These are phyloP conservation scores for Yarrowia phangngaensis DNA, from an alignment of 805 yeast species.

Conservation along the genomic window DNA sequence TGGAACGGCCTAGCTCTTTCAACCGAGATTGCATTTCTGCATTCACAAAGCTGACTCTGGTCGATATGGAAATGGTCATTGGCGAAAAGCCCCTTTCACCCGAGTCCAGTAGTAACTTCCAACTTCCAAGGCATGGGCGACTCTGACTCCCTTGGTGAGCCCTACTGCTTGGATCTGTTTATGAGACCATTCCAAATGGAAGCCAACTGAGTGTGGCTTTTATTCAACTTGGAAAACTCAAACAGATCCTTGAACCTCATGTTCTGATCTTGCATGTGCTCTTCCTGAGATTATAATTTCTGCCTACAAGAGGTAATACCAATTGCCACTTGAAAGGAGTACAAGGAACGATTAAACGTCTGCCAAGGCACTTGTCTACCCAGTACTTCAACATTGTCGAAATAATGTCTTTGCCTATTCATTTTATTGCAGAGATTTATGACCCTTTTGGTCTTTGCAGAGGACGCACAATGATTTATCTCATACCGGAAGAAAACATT, in stretches of 20 bases:
- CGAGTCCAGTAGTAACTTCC: slow-evolving; percentile 10
- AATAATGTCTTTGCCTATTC: slow-evolving; percentile 1
- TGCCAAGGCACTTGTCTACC: slow-evolving; percentile 14
- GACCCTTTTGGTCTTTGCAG: slow-evolving; percentile 1
- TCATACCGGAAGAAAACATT: too few species aligned
- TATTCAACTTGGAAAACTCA: slow-evolving; percentile 8
- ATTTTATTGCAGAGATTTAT: slow-evolving; percentile 3
- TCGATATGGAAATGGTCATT: slow-evolving; percentile 39
- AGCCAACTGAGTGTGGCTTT: slow-evolving; percentile 13
- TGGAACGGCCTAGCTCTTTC: slow-evolving; percentile 31
- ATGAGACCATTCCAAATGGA: slow-evolving; percentile 2
- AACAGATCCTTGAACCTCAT: slow-evolving; percentile 7
- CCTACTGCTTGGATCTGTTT: slow-evolving; percentile 17
- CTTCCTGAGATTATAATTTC: background rate
- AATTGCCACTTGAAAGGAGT: too few species aligned
- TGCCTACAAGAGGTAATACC: too few species aligned
- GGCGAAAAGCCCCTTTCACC: slow-evolving; percentile 17
- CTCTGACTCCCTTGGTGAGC: background rate
- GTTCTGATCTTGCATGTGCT: slow-evolving; percentile 6
- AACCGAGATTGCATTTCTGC: slow-evolving; percentile 10
- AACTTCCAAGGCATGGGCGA: slow-evolving; percentile 14
- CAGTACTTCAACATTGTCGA: slow-evolving; percentile 6
- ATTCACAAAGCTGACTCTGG: slow-evolving; percentile 41
- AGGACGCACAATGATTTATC: too few species aligned
- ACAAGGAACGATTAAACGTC: too few species aligned